Base-by-base conservation (phyloP, 768 basidiomycete genomes). In the Nidularia pulvinata region DNA sequence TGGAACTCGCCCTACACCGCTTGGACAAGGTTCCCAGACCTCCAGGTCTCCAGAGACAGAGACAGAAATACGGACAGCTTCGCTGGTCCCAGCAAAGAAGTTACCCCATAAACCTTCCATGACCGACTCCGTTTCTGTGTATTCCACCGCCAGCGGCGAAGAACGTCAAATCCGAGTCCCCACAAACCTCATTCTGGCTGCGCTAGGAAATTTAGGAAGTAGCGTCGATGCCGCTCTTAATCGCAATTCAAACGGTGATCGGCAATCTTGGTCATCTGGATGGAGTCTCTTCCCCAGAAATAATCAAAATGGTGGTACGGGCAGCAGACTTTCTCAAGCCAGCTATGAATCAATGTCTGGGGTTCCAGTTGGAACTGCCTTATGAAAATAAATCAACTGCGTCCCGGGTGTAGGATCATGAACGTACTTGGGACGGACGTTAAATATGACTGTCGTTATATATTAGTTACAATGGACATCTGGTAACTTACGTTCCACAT, bases 131-230 rank as follows among this genome's bases (percentile, higher is more conserved):
- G 56, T 42, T 25, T 66, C 67, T 19, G 47, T 61, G 50, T 65
- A 67, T 49, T 71, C 70, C 30, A 65, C 63, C 9, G 63, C 62
- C 32, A 71, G 68, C 46, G 67, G 61, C 14, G 71, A 72, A 42
- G 64, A 65, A 52, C 69, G 57, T 37, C 58, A 59, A 46, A 48
- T 57, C 47, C 57, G 65, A 16, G 63, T 59, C 25, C 70, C 65
- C 30, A 56, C 63, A 4, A 71, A 65, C 54, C 59, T 73, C n/a
- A 66, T 77, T 36, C 51, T 71, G 52, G 74, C 76, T 25, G 74
- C 73, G 11, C 62, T 73, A 48, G 71, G 64, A 35, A 64, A 53
- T 14, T 56, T 57, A 35, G 55, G 54, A 2, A 43, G 48, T 10
- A 65, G 55, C 44, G 54, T 58, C 3, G 61, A 55, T n/a, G 60